phyloP scores from a whole-genome alignment of 345 rosid species.

The Mangifera indica region DNA sequence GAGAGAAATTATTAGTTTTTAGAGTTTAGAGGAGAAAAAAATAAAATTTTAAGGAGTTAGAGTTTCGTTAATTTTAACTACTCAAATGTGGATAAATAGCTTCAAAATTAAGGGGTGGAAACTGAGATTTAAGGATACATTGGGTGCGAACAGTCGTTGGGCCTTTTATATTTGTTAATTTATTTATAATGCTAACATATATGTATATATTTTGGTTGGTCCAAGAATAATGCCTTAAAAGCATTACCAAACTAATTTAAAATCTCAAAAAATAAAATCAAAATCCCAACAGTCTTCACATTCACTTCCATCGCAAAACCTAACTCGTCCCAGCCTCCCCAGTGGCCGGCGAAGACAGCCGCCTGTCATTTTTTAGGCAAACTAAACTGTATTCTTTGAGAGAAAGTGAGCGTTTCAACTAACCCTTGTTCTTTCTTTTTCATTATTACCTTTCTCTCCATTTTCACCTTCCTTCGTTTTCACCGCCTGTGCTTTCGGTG shows the following conservation, averaged over 20 bases:
- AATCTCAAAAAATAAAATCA: neutral
- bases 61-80: no score
- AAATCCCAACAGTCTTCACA: neutral
- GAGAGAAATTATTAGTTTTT: no score
- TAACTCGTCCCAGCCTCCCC: neutral
- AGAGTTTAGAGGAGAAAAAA: no score
- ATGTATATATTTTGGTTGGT: neutral
- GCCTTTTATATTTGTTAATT: no score
- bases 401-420: slow-evolving; percentile 19
- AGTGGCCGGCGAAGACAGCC: slow-evolving; percentile 8
- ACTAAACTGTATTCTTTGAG: neutral
- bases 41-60: no score
- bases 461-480: slow-evolving; percentile 6
- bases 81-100: no score
- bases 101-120: no score
- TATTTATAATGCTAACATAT: no score
- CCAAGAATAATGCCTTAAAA: neutral
- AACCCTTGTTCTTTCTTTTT: slow-evolving; percentile 14
- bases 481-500: slow-evolving; percentile 21
- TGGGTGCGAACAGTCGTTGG: no score
- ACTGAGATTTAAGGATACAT: no score
- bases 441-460: neutral
- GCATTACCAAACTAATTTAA: neutral
- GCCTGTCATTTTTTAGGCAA: slow-evolving; percentile 5
- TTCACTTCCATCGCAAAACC: slow-evolving; percentile 12